Evolutionary conservation across 805 yeast genomes (phyloP), one percentile per base, ranked within the genome.

Genomic region (Candida namnaoensis): DNA sequence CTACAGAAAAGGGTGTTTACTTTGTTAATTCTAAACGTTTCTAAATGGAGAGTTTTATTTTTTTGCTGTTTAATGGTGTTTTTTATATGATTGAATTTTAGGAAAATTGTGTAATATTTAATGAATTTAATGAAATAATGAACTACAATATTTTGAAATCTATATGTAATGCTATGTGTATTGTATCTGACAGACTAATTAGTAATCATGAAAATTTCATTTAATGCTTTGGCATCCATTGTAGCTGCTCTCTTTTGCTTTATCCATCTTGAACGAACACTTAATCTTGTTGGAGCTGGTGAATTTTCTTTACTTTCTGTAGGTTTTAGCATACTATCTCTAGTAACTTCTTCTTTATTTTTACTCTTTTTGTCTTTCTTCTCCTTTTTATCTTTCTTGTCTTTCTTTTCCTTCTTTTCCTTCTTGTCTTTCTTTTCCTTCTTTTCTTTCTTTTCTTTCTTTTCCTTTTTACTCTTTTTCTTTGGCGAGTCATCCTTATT

Each of bases 231-330:
- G 3, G 83, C 74, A 58, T 91, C 98, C 80, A 83, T 76, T 0
- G 90, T 88, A 1, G 97, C 91, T 10, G 95, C 93, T 53, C 93
- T 74, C 59, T 91, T 91, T 60, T 88, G 95, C 49, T 74, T 82
- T 42, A 91, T 90, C 82, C 88, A 90, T 60, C 77, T 82, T 23
- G 95, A 80, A 59, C 98, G 76, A 5, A 84, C 84, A 1, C 95
- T 80, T 38, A 78, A 58, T 53, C 84, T 70, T n/a, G 82, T 72
- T 11, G 73, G 51, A 1, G 63, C 65, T 7, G 69, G 61, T 8
- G 57, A 45, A n/a, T 49, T 53, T 19, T 45, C 52, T 43, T 56
- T 47, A 15, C 49, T 43, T 28, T 57, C 65, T 32, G 61, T 65
- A 8, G 71, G 68, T 34, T 56, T 57, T 26, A 69, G 48, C 74